phyloP scores from a whole-genome alignment of 495 filamentous ascomycete genomes.

The Neurospora africana region DNA sequence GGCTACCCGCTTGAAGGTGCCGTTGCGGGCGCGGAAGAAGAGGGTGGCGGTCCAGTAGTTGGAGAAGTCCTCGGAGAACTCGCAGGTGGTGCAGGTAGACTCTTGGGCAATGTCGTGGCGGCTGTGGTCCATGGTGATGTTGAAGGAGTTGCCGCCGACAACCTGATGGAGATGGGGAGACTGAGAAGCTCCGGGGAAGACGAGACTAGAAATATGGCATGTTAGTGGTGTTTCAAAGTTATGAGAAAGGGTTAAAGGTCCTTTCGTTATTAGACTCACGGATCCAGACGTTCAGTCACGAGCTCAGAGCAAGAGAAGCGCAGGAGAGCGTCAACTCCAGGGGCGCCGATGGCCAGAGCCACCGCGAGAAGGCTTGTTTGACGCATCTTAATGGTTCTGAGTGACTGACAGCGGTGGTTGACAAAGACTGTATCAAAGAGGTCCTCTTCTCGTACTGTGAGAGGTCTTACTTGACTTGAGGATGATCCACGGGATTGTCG shows the following conservation, averaged over 20 bases:
- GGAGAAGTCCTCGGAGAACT: slow-evolving; percentile 21
- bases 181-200: slow-evolving; percentile 13
- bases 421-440: background rate
- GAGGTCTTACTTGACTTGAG: background rate
- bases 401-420: background rate
- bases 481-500: background rate
- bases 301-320: slow-evolving; percentile 48
- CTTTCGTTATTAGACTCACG: background rate
- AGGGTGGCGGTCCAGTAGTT: slow-evolving; percentile 36
- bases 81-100: slow-evolving; percentile 23
- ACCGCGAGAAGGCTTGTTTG: slow-evolving; percentile 3
- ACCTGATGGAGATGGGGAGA: slow-evolving; percentile 21
- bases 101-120: slow-evolving; percentile 10
- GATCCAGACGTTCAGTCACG: slow-evolving; percentile 20
- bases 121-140: slow-evolving; percentile 16
- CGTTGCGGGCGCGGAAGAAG: slow-evolving; percentile 29
- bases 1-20: slow-evolving; percentile 27
- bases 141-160: slow-evolving; percentile 25
- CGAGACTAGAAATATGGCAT: slow-evolving; percentile 3
- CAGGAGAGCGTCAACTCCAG: slow-evolving; percentile 26
- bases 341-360: slow-evolving; percentile 4
- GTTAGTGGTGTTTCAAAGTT: background rate
- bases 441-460: background rate
- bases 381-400: background rate
- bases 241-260: too few species aligned